phyloP scores from a whole-genome alignment of 2,329 filamentous ascomycete species.

The Bipolaris zeicola region DNA sequence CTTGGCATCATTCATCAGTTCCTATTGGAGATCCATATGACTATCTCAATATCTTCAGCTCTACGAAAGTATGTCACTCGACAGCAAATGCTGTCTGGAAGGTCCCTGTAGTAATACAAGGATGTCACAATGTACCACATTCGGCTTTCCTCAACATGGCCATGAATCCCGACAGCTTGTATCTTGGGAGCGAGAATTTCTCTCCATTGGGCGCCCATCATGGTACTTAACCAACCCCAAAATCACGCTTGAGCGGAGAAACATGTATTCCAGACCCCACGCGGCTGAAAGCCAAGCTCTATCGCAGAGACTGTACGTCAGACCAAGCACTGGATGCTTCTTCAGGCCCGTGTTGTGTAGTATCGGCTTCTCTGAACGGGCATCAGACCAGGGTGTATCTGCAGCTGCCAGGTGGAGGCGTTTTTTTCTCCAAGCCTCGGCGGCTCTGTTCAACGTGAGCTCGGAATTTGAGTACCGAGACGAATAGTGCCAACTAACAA shows the following conservation, averaged over 20 bases:
- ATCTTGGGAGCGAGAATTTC: slow-evolving; percentile 25
- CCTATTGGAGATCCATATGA: background rate
- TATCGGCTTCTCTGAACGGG: slow-evolving; percentile 8
- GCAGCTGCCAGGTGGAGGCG: slow-evolving; percentile 22
- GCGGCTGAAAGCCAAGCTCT: slow-evolving; percentile 18
- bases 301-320: slow-evolving; percentile 20
- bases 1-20: background rate
- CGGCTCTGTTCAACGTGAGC: slow-evolving; percentile 9
- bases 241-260: slow-evolving; percentile 13
- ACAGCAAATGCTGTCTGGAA: slow-evolving; percentile 20
- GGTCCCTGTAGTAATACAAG: background rate
- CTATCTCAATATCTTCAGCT: background rate
- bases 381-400: slow-evolving; percentile 8
- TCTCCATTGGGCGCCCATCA: slow-evolving; percentile 35
- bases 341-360: slow-evolving; percentile 15
- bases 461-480: slow-evolving; percentile 29
- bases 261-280: slow-evolving; percentile 15
- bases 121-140: slow-evolving; percentile 1
- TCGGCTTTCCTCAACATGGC: slow-evolving; percentile 21
- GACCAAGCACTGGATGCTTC: slow-evolving; percentile 23
- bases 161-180: slow-evolving; percentile 16
- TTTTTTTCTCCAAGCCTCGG: slow-evolving; percentile 18
- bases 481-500: slow-evolving; percentile 1
- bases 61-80: background rate
- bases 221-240: slow-evolving; percentile 27